Conservation (phyloP, 2,329 filamentous ascomycete genomes). For the Fusarium acutatum region DNA sequence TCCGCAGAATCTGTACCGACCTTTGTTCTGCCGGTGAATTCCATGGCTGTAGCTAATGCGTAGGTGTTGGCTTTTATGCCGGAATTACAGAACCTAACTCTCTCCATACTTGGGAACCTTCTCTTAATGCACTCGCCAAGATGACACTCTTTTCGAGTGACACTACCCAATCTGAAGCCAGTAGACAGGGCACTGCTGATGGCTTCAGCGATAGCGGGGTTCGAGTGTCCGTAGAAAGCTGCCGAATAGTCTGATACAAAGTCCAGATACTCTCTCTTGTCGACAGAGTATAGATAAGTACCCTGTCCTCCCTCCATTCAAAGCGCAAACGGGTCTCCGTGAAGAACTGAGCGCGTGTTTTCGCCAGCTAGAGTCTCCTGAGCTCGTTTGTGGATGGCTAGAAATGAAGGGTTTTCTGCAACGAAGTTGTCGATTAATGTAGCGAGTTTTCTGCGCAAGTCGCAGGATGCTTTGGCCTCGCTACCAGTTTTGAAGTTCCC, state of each 20-base stretch:
- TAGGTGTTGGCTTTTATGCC: not conserved
- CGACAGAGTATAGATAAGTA: not conserved
- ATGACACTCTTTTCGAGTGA: not conserved
- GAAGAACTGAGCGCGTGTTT: too few species aligned
- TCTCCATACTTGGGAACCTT: not conserved
- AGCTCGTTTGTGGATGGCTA: too few species aligned
- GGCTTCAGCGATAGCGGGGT: not conserved
- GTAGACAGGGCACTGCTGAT: not conserved
- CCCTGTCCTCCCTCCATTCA: not conserved
- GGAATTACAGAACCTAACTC: not conserved
- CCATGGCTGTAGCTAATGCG: not conserved
- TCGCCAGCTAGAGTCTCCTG: too few species aligned
- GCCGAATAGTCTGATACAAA: not conserved
- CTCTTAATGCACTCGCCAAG: not conserved
- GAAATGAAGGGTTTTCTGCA: too few species aligned
- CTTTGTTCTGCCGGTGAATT: not conserved
- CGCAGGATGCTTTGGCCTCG: too few species aligned
- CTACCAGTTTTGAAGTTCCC: too few species aligned
- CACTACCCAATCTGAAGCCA: not conserved
- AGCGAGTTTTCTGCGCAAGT: too few species aligned
- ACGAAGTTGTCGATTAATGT: too few species aligned
- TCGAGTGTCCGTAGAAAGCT: not conserved
- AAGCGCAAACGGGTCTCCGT: not conserved
- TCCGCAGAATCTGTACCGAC: not conserved
- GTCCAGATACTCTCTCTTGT: not conserved